Base-by-base conservation (phyloP, 2,329 filamentous ascomycete species). In the Penicillium brasilianum region DNA sequence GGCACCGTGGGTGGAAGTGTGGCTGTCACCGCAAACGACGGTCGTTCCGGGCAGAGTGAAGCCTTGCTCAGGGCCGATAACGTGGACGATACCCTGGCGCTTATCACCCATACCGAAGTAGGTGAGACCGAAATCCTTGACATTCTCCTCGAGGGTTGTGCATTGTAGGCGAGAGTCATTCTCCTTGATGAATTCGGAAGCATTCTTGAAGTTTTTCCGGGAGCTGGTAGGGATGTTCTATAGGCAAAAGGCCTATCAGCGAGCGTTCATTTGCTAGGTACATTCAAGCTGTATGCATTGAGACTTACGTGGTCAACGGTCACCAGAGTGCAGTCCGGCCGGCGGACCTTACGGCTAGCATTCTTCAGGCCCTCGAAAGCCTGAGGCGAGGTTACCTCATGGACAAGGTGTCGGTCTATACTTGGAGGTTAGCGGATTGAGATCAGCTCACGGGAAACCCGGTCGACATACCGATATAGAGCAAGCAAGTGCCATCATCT, bases 341-440 rank as follows among this genome's bases (percentile, higher is more conserved):
- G 87, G 80, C 95, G 89, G 66, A 99, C 93, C 78, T 88, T 87
- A 65, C 95, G 89, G 67, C 88, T 88, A 53, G 95, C 93, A 78
- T 96, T 97, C 77, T 90, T 90, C 57, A 98, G 87, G 55, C 94
- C 94, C 78, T 99, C 95, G 73, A 98, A 99, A 51, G 95, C 95
- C 92, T 98, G 95, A 66, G 95, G 95, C 72, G 94, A 97, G 71
- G 95, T 99, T 77, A 99, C 95, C 84, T 99, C 95, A 78, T 99
- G 95, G 64, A 98, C 93, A 65, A 99, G 85, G 84, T 99, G 95
- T 78, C 95, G 87, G 81, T 96, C 92, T 93, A 72, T 78, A 28
- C 10, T 65, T 77, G 25, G 14, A 11, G 3, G 25, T 53, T 54
- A 54, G 50, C 53, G 13, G 20, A 52, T 53, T 37, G 41, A 20